Evolutionary conservation across 495 filamentous ascomycete species (phyloP), one percentile per base, ranked within the genome.

Genomic region (Xylaria sp.): DNA sequence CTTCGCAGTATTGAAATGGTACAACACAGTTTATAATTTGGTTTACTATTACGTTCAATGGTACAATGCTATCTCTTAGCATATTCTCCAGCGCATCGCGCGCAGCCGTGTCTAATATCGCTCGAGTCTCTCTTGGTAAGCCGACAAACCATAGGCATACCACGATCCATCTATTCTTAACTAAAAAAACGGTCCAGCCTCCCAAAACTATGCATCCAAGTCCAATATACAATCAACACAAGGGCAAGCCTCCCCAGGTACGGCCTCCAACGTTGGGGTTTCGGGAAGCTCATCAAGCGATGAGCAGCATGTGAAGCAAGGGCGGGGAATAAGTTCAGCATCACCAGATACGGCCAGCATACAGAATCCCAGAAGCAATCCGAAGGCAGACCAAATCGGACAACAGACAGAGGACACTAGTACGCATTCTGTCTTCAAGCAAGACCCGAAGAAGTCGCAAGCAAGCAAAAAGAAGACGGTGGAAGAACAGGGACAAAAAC

Each of bases 391-490:
- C 3, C 24, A 31, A 14, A 26, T 58, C 31, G 53, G 53, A 15
- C 53, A 58, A 14, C 53, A 58, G 53, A 33, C 24, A 3, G 53
- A 58, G 26, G 53, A 58, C 53, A 58, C 53, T 3, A 31, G 53
- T 14, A 58, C 53, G 26, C 53, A 58, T 17, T 29, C 24, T 15
- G 53, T 26, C 31, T 58, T 58, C 53, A 58, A 58, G 53, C 53
- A 58, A 21, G 53, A 58, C 15, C 53, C 53, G 53, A 58, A 31
- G 3, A 58, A 33, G 12, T 58, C 53, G 12, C 53, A 2, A 15
- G 11, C 46, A 59, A 69, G 67, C 69, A 71, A 69, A 67, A 67
- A 26, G 65, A 70, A 71, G 52, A 50, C 17, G 40, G 68, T 44
- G 14, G 62, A 41, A 48, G 43, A 71, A 64, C n/a, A 43, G 26